Evolutionary conservation across 257 asterid genomes (phyloP).

Genomic region (Penstemon barbatus): DNA sequence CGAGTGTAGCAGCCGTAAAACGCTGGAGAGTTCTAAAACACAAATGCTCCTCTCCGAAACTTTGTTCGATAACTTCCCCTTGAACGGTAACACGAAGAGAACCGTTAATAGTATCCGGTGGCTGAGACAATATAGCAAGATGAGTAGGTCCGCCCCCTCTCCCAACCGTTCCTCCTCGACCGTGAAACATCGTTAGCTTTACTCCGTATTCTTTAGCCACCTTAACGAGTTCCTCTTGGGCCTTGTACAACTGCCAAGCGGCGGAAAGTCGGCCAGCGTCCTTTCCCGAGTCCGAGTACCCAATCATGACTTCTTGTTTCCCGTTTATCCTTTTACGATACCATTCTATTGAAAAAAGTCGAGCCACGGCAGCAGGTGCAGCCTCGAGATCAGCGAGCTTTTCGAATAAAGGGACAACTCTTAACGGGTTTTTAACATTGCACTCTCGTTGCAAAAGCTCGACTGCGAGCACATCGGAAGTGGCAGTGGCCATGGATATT

Average conservation of each 20-base stretch:
- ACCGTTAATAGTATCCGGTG: slow-evolving; percentile 87
- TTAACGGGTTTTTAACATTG: slow-evolving; percentile 61
- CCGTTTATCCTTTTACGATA: slow-evolving; percentile 73
- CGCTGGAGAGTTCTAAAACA: slow-evolving; percentile 94
- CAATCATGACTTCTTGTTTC: slow-evolving; percentile 95
- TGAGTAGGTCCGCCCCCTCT: slow-evolving; percentile 98
- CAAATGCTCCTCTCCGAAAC: slow-evolving; percentile 90
- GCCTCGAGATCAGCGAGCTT: slow-evolving; percentile 89
- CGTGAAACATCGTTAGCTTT: slow-evolving; percentile 90
- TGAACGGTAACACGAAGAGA: slow-evolving; percentile 95
- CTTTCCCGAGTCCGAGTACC: slow-evolving; percentile 95
- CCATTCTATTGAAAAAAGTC: slow-evolving; percentile 90
- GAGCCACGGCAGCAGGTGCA: slow-evolving; percentile 88
- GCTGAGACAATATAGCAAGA: slow-evolving; percentile 93
- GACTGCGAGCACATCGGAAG: slow-evolving; percentile 94
- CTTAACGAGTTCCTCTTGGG: slow-evolving; percentile 88
- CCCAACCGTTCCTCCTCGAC: slow-evolving; percentile 93
- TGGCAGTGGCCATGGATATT: slow-evolving; percentile 93
- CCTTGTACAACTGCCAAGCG: slow-evolving; percentile 91
- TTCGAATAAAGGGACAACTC: slow-evolving; percentile 89
- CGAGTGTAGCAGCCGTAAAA: slow-evolving; percentile 94
- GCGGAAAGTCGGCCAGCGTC: slow-evolving; percentile 98
- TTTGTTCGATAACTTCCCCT: slow-evolving; percentile 94
- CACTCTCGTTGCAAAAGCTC: slow-evolving; percentile 94
- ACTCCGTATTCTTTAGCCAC: slow-evolving; percentile 84